Evolutionary conservation across 2,329 filamentous ascomycete genomes (phyloP).

Genomic region (Aspergillus texensis): DNA sequence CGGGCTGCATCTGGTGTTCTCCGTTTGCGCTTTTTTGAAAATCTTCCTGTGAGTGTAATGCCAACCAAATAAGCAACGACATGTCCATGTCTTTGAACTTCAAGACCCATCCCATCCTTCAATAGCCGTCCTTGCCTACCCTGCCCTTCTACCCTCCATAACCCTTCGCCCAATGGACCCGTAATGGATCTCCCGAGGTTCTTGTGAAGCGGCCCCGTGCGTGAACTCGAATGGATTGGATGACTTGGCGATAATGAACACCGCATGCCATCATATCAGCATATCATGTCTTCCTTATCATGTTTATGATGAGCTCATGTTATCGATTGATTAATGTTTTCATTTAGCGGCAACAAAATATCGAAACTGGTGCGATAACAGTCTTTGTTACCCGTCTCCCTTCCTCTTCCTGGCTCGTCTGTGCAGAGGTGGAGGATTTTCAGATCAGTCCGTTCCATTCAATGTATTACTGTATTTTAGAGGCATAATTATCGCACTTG

Average conservation of each 20-base stretch:
- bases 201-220: not conserved
- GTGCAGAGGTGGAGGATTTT: not conserved
- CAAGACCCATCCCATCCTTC: slow-evolving; percentile 15
- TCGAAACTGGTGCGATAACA: not conserved
- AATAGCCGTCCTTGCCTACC: slow-evolving; percentile 2
- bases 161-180: not conserved
- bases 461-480: slow-evolving; percentile 7
- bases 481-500: not conserved
- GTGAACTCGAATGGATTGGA: not conserved
- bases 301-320: not conserved
- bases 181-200: not conserved
- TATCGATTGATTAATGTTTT: not conserved
- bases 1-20: slow-evolving; percentile 34
- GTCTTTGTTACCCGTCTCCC: not conserved
- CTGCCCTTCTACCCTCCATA: not conserved
- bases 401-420: not conserved
- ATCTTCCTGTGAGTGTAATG: slow-evolving; percentile 33
- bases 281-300: not conserved
- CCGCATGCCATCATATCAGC: not conserved
- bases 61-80: slow-evolving; percentile 34
- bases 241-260: not conserved
- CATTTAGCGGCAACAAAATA: not conserved
- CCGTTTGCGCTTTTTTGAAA: slow-evolving; percentile 26
- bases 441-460: not conserved
- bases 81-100: slow-evolving; percentile 25